phyloP scores from a whole-genome alignment of 2,329 filamentous ascomycete species.

The Xylariaceae sp. region DNA sequence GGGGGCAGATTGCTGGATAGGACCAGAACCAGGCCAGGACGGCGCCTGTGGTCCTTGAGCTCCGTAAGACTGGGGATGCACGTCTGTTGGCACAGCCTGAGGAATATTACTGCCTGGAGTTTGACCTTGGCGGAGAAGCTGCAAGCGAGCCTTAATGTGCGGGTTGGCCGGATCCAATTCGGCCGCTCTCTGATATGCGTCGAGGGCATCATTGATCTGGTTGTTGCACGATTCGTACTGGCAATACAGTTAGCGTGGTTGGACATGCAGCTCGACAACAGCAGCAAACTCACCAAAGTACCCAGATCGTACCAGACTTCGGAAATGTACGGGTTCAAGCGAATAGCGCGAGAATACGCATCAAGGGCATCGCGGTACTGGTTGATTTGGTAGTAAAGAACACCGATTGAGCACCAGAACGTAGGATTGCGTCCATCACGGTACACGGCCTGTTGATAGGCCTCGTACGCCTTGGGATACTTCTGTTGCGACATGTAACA shows the following conservation, averaged over 20 bases:
- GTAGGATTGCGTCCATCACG: constrained; percentile 96
- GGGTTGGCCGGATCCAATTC: constrained; percentile 90
- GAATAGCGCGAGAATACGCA: constrained; percentile 93
- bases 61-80: constrained; percentile 89
- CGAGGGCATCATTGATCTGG: constrained; percentile 91
- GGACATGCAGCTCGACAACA: constrained; percentile 8
- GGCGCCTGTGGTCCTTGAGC: constrained; percentile 80
- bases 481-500: constrained; percentile 99
- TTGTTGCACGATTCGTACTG: constrained; percentile 99
- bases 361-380: constrained; percentile 97
- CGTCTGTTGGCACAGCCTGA: constrained; percentile 84
- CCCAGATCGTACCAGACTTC: constrained; percentile 99
- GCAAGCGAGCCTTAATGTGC: constrained; percentile 91
- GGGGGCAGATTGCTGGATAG: constrained; percentile 44
- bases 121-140: constrained; percentile 78
- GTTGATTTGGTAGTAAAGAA: constrained; percentile 99
- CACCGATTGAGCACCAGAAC: constrained; percentile 99
- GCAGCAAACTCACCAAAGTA: constrained; percentile 66
- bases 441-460: constrained; percentile 97
- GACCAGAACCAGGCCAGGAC: constrained; percentile 79
- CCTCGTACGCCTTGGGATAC: constrained; percentile 96
- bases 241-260: constrained; percentile 29
- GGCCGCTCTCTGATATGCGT: constrained; percentile 90
- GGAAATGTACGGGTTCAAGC: constrained; percentile 94
- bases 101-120: constrained; percentile 62